Evolutionary conservation across 2,329 filamentous ascomycete species (phyloP).

Genomic region (Ophiocordyceps camponoti-leonardi): DNA sequence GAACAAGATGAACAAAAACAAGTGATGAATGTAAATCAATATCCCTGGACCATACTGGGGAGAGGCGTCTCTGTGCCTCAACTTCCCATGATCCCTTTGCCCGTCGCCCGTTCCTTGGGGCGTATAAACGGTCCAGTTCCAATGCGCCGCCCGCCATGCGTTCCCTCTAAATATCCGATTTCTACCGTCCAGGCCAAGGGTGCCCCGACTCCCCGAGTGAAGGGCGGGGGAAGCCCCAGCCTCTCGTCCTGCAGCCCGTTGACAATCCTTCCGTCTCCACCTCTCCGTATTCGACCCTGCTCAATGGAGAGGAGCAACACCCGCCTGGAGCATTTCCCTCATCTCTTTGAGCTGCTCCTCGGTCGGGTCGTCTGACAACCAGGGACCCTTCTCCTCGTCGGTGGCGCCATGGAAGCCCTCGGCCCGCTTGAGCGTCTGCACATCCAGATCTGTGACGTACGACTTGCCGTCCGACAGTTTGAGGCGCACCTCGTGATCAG

Average conservation of each 20-base stretch:
- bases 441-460: slow-evolving; percentile 85
- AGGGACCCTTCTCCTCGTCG: slow-evolving; percentile 73
- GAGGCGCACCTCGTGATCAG: slow-evolving; percentile 83
- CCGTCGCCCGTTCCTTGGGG: not conserved
- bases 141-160: slow-evolving; percentile 13
- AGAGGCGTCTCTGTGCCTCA: not conserved
- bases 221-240: not conserved
- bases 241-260: too few relatives aligned
- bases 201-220: not conserved
- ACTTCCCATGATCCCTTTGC: not conserved
- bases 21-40: not conserved
- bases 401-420: slow-evolving; percentile 67
- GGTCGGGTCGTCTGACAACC: slow-evolving; percentile 57
- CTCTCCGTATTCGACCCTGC: not conserved
- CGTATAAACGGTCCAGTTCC: slow-evolving; percentile 2
- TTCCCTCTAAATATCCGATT: slow-evolving; percentile 1
- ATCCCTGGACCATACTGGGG: not conserved
- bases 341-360: slow-evolving; percentile 43
- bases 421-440: slow-evolving; percentile 78
- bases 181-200: not conserved
- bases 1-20: not conserved
- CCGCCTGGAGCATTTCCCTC: slow-evolving; percentile 28
- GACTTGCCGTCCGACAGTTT: slow-evolving; percentile 56
- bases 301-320: slow-evolving; percentile 5
- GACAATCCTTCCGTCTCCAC: too few relatives aligned